Evolutionary conservation across 116 monocot species (phyloP), one percentile per base, ranked within the genome.

Genomic region (Iris pallida): DNA sequence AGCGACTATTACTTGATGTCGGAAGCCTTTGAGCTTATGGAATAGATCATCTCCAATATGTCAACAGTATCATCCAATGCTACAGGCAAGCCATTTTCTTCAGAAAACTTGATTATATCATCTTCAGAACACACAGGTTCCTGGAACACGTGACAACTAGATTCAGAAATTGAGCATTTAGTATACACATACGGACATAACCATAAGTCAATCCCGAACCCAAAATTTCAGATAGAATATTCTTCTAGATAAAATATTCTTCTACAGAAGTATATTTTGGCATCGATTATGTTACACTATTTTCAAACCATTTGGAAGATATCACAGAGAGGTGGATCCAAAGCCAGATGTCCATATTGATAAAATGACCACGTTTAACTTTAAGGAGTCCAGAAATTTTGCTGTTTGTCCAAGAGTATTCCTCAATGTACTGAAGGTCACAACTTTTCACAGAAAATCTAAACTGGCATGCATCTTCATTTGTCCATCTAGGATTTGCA

Each of bases 11-110:
- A 84, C 83, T 41, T 82, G 81, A 86, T 96, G 86, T 5, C 68
- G 65, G 72, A 81, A 96, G 53, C 81, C 70, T 51, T 82, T 69
- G 7, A 96, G 89, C 16, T 73, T 67, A 67, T 72, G 46, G 5
- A 85, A 53, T 42, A 71, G 2, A 63, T 96, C 79, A 61, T 73
- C 86, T 68, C 73, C 61, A 72, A 89, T 59, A 66, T 78, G 69
- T 89, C 89, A 59, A 90, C 71, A 52, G 96, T 92, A 71, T 96
- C 96, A 87, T 96, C 96, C 49, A 96, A 69, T 66, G 92, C 97
- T 51, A 85, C 81, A 55, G 90, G 85, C 60, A 97, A 80, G 47
- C 78, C 73, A 66, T 77, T 90, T 68, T 87, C 83, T 79, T 92
- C 85, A 83, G 87, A 97, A 61, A 90, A 97, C 72, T 69, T 92